These are phyloP conservation scores for Boletus subluridellus DNA, from an alignment of 1,284 basidiomycete species.

Conservation along the genomic window DNA sequence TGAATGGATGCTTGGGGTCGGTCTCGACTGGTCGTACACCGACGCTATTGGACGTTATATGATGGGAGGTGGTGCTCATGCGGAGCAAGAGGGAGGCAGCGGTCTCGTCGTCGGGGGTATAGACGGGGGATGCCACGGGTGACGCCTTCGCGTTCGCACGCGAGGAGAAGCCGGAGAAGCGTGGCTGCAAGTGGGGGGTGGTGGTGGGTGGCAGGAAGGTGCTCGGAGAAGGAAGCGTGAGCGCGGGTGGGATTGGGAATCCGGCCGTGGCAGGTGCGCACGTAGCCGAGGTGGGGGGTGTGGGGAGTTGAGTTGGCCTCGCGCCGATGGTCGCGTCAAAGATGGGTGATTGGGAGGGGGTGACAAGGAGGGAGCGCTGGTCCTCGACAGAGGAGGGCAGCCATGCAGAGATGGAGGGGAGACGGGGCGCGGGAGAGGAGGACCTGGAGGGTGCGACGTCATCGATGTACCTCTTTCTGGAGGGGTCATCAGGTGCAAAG, in stretches of 20 bases:
- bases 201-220: slow-evolving; percentile 11
- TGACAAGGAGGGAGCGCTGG: slow-evolving; percentile 29
- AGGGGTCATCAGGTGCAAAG: neutral
- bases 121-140: slow-evolving; percentile 38
- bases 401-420: slow-evolving; percentile 50
- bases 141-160: slow-evolving; percentile 21
- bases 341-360: slow-evolving; percentile 25
- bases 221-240: slow-evolving; percentile 40
- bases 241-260: slow-evolving; percentile 32
- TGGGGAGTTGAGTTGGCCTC: slow-evolving; percentile 39
- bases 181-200: slow-evolving; percentile 20
- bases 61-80: slow-evolving; percentile 44
- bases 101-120: slow-evolving; percentile 65
- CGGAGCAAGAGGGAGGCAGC: slow-evolving; percentile 65
- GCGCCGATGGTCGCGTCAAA: slow-evolving; percentile 3
- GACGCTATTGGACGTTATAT: neutral
- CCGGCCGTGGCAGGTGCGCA: slow-evolving; percentile 31
- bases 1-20: neutral
- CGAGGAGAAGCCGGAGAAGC: slow-evolving; percentile 27
- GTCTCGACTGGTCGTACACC: neutral
- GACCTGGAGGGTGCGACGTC: neutral
- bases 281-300: slow-evolving; percentile 42
- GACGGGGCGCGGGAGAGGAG: slow-evolving; percentile 22
- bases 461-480: neutral
- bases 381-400: slow-evolving; percentile 39